Conservation (phyloP, 495 filamentous ascomycete species). For the Antarctomyces pellizariae region DNA sequence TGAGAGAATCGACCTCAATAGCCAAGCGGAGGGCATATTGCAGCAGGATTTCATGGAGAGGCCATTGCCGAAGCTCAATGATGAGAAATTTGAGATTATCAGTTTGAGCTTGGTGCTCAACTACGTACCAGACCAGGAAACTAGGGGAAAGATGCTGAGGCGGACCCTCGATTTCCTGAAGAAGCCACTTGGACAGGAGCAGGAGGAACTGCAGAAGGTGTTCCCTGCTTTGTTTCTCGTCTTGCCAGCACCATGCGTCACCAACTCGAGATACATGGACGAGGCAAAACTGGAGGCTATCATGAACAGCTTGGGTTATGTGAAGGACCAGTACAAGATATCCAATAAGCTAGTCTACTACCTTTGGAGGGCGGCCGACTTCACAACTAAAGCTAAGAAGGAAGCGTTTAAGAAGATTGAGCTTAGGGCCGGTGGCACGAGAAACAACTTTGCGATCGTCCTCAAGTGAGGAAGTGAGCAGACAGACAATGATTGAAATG, state of each 20-base stretch:
- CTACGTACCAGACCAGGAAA: slow-evolving; percentile 57
- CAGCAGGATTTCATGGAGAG: slow-evolving; percentile 90
- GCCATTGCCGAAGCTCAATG: slow-evolving; percentile 36
- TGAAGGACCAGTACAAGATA: slow-evolving; percentile 35
- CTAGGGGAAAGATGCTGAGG: slow-evolving; percentile 69
- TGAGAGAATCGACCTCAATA: slow-evolving; percentile 74
- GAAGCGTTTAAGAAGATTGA: slow-evolving; percentile 41
- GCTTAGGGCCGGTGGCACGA: slow-evolving; percentile 40
- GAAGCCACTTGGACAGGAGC: no score
- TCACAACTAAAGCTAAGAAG: slow-evolving; percentile 10
- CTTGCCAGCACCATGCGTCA: slow-evolving; percentile 66
- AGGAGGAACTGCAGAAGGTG: slow-evolving; percentile 12
- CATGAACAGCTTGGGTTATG: slow-evolving; percentile 56
- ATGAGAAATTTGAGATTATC: slow-evolving; percentile 63
- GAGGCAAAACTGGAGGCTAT: slow-evolving; percentile 47
- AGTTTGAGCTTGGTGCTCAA: slow-evolving; percentile 91
- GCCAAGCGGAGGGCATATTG: slow-evolving; percentile 53
- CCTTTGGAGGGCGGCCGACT: slow-evolving; percentile 36
- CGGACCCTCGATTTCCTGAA: slow-evolving; percentile 45
- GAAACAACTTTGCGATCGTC: slow-evolving; percentile 80
- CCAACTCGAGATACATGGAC: slow-evolving; percentile 78
- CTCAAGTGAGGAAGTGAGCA: slow-evolving; percentile 22
- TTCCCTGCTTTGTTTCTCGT: slow-evolving; percentile 81
- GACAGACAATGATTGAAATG: no score
- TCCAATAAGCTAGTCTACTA: slow-evolving; percentile 76